phyloP scores from a whole-genome alignment of 108 stramenopile genomes.

The Cyclotella choctawhatcheeana region DNA sequence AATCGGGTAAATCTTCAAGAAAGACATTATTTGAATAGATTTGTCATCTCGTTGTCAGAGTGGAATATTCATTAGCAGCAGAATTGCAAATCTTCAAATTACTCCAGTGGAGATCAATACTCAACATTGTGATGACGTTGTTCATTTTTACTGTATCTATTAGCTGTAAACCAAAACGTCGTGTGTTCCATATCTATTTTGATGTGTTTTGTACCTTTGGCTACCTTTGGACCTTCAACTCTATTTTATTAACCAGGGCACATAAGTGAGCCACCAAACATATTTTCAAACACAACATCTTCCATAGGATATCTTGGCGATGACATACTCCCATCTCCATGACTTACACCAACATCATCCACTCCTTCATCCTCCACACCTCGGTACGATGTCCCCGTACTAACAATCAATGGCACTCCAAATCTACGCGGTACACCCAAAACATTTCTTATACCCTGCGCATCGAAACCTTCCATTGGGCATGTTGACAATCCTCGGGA shows the following conservation, averaged over 20 bases:
- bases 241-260: neutral
- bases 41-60: no score
- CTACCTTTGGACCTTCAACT: no score
- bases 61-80: no score
- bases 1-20: no score
- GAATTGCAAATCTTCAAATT: no score
- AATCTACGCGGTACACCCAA: slow-evolving; percentile 73
- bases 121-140: no score
- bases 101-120: no score
- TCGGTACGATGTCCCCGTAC: slow-evolving; percentile 59
- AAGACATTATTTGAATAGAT: no score
- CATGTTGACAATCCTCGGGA: slow-evolving; percentile 80
- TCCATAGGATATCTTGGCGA: slow-evolving; percentile 61
- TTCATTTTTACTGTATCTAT: no score
- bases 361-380: slow-evolving; percentile 14
- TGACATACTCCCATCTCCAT: slow-evolving; percentile 46
- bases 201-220: no score
- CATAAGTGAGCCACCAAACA: slow-evolving; percentile 38
- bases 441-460: slow-evolving; percentile 60
- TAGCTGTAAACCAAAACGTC: no score
- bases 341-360: slow-evolving; percentile 74
- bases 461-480: slow-evolving; percentile 92
- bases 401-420: slow-evolving; percentile 73
- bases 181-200: no score
- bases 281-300: slow-evolving; percentile 63